Evolutionary conservation across 2,329 filamentous ascomycete genomes (phyloP), one percentile per base, ranked within the genome.

Genomic region (Fusarium clavum): DNA sequence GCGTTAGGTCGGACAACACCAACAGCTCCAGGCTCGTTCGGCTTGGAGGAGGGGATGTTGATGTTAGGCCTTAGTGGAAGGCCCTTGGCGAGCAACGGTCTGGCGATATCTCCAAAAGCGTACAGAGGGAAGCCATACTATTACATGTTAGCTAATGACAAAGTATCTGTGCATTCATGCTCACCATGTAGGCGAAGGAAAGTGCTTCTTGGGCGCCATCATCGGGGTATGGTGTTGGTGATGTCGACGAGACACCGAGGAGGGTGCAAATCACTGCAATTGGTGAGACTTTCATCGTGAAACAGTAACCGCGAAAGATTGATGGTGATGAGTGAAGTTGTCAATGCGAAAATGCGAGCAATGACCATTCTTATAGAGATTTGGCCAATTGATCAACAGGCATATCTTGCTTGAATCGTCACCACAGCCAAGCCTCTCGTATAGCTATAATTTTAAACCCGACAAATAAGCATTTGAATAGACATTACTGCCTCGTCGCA

Each of bases 121-220:
- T 52, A 52, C 8, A 52, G 48, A n/a, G 48, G 48, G 13, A 52
- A 52, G 22, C 48, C 48, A n/a, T 52, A 52, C 48, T 52, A 8
- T 25, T 1, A 9, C 0, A 1, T 11, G 12, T 52, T n/a, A 40
- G 48, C 16, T 8, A 9, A 9, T 8, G 12, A 2, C n/a, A 25
- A 20, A 20, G 20, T 20, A 20, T 20, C 20, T 20, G 20, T 20
- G 20, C 20, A 20, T 20, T 20, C 20, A 20, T 20, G 8, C 30
- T 27, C 0, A 52, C 48, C 48, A 52, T 52, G 18, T 52, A 52
- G 9, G 48, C 48, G 14, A 52, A 40, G 8, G 32, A 52, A 8
- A 52, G 48, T 6, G 48, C 24, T 5, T 38, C 24, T 41, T 52
- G 48, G 1, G 32, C 48, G 32, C 24, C 32, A 13, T 40, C 13